Percentiles rank a stretch among this genome's conserved stretches.
phyloP scores from a whole-genome alignment of 2,329 filamentous ascomycete genomes.

The Nigrospora sphaerica region DNA sequence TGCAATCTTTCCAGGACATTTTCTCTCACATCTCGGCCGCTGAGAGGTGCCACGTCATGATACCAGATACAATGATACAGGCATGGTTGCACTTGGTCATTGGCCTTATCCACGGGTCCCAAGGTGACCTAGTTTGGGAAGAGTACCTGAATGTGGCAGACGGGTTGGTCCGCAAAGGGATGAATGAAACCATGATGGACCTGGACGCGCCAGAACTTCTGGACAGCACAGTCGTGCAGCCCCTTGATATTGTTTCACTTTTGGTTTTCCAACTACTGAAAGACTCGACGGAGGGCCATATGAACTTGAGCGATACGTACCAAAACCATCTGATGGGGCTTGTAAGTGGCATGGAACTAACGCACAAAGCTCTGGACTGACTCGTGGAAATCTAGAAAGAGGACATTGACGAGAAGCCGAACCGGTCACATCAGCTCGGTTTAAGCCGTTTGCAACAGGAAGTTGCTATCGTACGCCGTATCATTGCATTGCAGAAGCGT shows the following conservation, averaged over 20 bases:
- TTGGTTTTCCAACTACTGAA: slow-evolving; percentile 29
- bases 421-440: slow-evolving; percentile 31
- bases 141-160: slow-evolving; percentile 22
- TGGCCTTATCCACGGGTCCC: slow-evolving; percentile 21
- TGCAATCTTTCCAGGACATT: slow-evolving; percentile 10
- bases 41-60: slow-evolving; percentile 19
- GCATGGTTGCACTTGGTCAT: slow-evolving; percentile 36
- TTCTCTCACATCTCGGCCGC: slow-evolving; percentile 12
- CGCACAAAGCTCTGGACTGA: slow-evolving; percentile 8
- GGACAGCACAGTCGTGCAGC: slow-evolving; percentile 29
- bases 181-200: slow-evolving; percentile 26
- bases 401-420: slow-evolving; percentile 31
- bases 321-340: slow-evolving; percentile 32
- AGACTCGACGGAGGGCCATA: slow-evolving; percentile 28
- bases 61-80: slow-evolving; percentile 28
- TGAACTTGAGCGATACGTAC: slow-evolving; percentile 33
- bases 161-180: slow-evolving; percentile 24
- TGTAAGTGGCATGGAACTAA: slow-evolving; percentile 17
- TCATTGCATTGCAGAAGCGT: slow-evolving; percentile 22
- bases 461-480: slow-evolving; percentile 27
- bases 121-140: slow-evolving; percentile 14
- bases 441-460: slow-evolving; percentile 34
- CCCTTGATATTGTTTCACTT: slow-evolving; percentile 34
- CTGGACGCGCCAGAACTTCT: slow-evolving; percentile 24
- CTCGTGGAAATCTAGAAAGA: slow-evolving; percentile 21